A percentile compares a stretch with the other conserved stretches of the same genome.
phyloP scores from a whole-genome alignment of 2,329 filamentous ascomycete species.

The Microsporum ferrugineum region DNA sequence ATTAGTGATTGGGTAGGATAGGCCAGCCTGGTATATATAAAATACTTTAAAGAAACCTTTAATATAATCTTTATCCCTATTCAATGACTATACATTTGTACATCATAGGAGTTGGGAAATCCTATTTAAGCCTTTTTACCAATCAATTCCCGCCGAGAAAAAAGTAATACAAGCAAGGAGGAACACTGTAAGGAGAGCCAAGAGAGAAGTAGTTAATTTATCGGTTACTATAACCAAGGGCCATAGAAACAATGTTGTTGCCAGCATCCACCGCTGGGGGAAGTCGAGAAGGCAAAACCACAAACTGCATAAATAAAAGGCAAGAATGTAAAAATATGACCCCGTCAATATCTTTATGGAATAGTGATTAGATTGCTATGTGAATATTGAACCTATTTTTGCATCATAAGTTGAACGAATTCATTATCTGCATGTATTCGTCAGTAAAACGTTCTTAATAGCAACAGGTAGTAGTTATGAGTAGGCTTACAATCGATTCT shows the following conservation, averaged over 20 bases:
- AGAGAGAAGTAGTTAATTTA: neutral
- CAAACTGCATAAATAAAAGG: neutral
- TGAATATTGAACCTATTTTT: slow-evolving; percentile 53
- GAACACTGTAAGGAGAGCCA: neutral
- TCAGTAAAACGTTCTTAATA: slow-evolving; percentile 4
- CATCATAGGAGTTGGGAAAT: neutral
- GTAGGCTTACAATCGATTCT: slow-evolving; percentile 66
- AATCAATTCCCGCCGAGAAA: neutral
- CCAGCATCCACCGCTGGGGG: neutral
- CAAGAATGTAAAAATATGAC: neutral
- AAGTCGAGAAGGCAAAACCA: neutral
- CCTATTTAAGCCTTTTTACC: neutral
- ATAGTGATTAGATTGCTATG: slow-evolving; percentile 3
- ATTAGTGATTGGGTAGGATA: neutral
- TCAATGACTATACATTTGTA: neutral
- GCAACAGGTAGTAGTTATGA: slow-evolving; percentile 13
- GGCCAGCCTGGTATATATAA: neutral
- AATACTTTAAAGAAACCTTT: neutral
- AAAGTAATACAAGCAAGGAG: neutral
- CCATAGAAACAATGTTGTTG: neutral
- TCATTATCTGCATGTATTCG: slow-evolving; percentile 57
- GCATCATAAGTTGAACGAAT: slow-evolving; percentile 92
- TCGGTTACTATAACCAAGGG: neutral
- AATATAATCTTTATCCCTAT: neutral
- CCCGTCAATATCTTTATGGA: slow-evolving; percentile 1